phyloP scores from a whole-genome alignment of 495 filamentous ascomycete species.

The Neurospora sp. region DNA sequence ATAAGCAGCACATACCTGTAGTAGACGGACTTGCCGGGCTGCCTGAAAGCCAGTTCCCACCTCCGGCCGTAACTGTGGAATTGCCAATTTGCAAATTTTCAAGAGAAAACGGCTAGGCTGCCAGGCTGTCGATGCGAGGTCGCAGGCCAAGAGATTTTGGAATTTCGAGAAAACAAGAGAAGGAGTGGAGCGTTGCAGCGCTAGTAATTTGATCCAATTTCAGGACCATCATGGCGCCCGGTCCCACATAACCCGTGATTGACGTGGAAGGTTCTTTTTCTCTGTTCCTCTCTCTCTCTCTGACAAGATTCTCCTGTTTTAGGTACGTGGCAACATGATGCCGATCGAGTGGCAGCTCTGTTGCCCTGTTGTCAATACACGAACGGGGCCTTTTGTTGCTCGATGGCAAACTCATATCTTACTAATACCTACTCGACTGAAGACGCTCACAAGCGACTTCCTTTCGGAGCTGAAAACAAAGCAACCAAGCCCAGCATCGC shows the following conservation, averaged over 20 bases:
- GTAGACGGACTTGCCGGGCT: background rate
- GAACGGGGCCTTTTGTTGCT: background rate
- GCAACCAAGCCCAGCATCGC: background rate
- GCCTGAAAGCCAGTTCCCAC: background rate
- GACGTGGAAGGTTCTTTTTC: background rate
- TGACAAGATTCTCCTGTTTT: background rate
- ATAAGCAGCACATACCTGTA: background rate
- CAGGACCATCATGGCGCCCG: background rate
- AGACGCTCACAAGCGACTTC: background rate
- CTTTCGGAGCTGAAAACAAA: background rate
- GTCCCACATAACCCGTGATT: background rate
- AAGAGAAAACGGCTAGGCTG: background rate
- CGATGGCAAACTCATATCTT: background rate
- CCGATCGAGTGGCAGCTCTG: background rate
- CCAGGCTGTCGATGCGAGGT: background rate
- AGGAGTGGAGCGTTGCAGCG: background rate
- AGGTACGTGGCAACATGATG: background rate
- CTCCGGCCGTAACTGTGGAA: background rate
- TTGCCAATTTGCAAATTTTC: background rate
- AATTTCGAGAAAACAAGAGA: background rate
- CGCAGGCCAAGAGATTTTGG: background rate
- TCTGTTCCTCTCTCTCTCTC: background rate
- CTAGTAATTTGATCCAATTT: background rate
- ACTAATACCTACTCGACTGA: background rate
- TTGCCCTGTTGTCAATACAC: background rate